Evolutionary conservation across 225 moss, liverwort and hornwort genomes (phyloP), one percentile per base, ranked within the genome.

Genomic region (Asterella californica): DNA sequence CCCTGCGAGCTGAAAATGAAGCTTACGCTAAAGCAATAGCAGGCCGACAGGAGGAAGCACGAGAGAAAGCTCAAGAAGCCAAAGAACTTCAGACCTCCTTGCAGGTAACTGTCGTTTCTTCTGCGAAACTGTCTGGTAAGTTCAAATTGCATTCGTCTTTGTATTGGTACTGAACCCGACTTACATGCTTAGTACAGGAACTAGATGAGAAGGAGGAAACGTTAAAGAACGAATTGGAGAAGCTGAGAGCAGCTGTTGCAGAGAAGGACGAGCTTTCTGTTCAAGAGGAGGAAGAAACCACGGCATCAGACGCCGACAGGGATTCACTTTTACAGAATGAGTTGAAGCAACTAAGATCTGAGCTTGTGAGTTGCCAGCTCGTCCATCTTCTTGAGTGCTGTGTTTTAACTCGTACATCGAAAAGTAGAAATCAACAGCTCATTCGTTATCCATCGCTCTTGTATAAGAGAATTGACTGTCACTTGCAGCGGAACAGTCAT

Each of bases 11-110:
- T 64, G 94, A 94, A 72, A 94, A 94, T 86, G 90, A 80, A 76
- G 86, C 92, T 10, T 94, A 94, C 80, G 85, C 89, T 9, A 90
- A 84, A 80, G 89, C 82, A n/a, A 86, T 94, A 75, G 86, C 94
- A 79, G 91, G 87, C 50, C 87, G 89, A 82, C 88, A 90, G 78
- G 89, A 92, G 60, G 91, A 90, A 81, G 89, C 90, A 69, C 89
- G 87, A 42, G 92, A 92, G 79, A 94, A 94, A 79, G 86, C 86
- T 64, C 92, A 90, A 79, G 94, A 94, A 79, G 59, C 87, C 47
- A 76, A 85, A 38, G 84, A 88, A 11, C 82, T 94, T 68, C 90
- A 88, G 77, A 45, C 76, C 54, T 55, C 81, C 82, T 76, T 90
- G 36, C 85, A 90, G 91, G 94, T 93, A 78, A 72, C 33, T 77